Evolutionary conservation across 192 early-diverging fungal genomes (phyloP), one percentile per base, ranked within the genome.

Genomic region (Gonapodya sp.): DNA sequence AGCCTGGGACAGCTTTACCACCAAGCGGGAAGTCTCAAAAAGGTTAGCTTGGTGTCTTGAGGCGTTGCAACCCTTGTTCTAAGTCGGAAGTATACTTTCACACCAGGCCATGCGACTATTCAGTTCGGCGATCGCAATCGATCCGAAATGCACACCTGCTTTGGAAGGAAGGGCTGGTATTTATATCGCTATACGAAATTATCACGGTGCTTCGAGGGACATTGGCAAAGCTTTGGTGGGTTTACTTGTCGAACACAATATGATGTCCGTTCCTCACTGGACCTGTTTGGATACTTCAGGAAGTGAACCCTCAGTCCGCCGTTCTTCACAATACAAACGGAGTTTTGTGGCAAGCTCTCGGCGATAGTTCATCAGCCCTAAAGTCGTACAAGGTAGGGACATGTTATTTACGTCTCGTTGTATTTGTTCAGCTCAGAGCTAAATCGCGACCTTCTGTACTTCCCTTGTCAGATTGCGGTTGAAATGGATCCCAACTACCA

Each of bases 1-100:
- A 89, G 89, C 78, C 86, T 90, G 81, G 89, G 85, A 1, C 89
- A 90, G 80, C 87, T 87, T 1, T 73, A 87, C 31, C 89, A 90
- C 81, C 82, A 81, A 78, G 87, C 87, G 81, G 82, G 81, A 1
- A 46, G 82, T 35, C 82, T 79, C 36, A 87, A 87, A 78, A 84
- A 84, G 81, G 87, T 64, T 16, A 16, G 8, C 8, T 64, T 24
- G 24, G 8, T 24, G 46, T 8, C 46, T 16, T 8, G 8, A 24
- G 46, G 8, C 8, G 46, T 64, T 24, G 46, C 24, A 64, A 16
- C 46, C 46, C 8, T 64, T 64, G 46, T 64, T 16, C 8, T 64
- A 24, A n/a, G n/a, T n/a, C n/a, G n/a, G 73, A 1, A 0, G 35
- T 1, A 30, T 35, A 14, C 73, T 31, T 79, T 81, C 2, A 16